Evolutionary conservation across 2,329 filamentous ascomycete species (phyloP), one percentile per base, ranked within the genome.

Genomic region (Lasiodiplodia theobromae): DNA sequence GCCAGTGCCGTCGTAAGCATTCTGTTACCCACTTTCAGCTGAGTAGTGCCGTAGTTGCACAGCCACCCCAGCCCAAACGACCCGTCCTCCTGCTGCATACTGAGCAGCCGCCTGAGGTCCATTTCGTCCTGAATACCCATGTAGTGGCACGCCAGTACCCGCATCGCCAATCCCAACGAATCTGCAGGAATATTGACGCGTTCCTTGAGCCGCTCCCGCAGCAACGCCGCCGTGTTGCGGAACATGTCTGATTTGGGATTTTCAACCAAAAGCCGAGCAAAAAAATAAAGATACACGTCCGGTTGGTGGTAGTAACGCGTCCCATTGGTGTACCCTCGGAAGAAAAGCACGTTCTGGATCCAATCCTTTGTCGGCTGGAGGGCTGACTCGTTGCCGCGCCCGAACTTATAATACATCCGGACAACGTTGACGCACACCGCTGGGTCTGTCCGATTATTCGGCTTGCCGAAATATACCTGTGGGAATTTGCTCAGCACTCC

Each of bases 381-480:
- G 23, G 23, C 53, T 2, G 40, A 18, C 54, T 75, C 58, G 28
- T 71, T 31, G 31, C 73, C 73, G 10, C 78, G 77, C 7, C 71
- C 69, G 68, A 76, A 76, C 12, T 71, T 69, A 68, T 77, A 77
- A 66, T 79, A 80, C 52, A 72, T 73, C 16, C 71, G 72, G 12
- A 80, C 70, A 1, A 79, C 74, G 49, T 81, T 81, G 51, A 72
- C 70, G 58, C 76, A 73, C 16, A 80, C 76, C 8, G 77, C 71
- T 1, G 74, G 69, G 47, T 77, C 74, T 28, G 73, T 68, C 44
- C 78, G 76, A 5, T 72, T 73, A 23, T 72, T 71, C 3, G 65
- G 67, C 12, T 58, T 66, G 68, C 75, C 73, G 52, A 78, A 79
- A 70, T 80, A 80, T 2, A 73, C 74, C 73, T 79, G 65, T 44